These are phyloP conservation scores for Neopestalotiopsis clavispora DNA, from an alignment of 2,329 filamentous ascomycete genomes.

Conservation along the genomic window DNA sequence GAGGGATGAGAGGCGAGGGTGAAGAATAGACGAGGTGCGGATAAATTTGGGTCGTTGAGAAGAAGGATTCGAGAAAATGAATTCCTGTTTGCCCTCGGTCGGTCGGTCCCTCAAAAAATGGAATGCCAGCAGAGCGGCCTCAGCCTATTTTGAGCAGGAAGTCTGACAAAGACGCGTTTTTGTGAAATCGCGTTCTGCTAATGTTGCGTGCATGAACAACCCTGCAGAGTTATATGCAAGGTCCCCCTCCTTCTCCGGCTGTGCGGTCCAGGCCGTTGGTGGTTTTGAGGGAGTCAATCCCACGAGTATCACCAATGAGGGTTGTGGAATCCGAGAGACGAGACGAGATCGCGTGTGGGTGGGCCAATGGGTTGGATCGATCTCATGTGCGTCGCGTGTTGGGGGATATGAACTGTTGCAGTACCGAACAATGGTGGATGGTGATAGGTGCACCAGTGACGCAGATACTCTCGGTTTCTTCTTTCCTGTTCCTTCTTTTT, in stretches of 20 bases:
- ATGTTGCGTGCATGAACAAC: conserved; percentile 18
- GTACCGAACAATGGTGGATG: neutral
- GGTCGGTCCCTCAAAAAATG: no score
- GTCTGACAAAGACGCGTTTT: conserved; percentile 15
- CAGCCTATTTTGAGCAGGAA: conserved; percentile 14
- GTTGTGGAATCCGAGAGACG: neutral
- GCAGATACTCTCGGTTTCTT: neutral
- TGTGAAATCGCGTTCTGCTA: conserved; percentile 14
- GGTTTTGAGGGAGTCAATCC: conserved; percentile 6
- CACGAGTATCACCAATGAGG: conserved; percentile 14
- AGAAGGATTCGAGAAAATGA: conserved; percentile 7
- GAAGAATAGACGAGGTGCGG: conserved; percentile 7
- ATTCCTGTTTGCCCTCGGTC: conserved; percentile 7
- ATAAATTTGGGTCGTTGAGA: conserved; percentile 2
- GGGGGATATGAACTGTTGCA: neutral
- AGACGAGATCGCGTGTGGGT: conserved; percentile 10
- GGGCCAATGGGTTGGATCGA: conserved; percentile 13
- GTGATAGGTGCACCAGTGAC: neutral
- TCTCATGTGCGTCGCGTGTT: conserved; percentile 15
- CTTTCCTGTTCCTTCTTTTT: no score
- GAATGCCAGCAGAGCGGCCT: conserved; percentile 6
- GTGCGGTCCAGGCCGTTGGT: conserved; percentile 17
- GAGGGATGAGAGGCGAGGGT: conserved; percentile 3
- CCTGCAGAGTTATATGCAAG: conserved; percentile 13
- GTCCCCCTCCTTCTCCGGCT: neutral